These are phyloP conservation scores for Corymbia citriodora DNA, from an alignment of 441 rosid genomes.

Conservation along the genomic window DNA sequence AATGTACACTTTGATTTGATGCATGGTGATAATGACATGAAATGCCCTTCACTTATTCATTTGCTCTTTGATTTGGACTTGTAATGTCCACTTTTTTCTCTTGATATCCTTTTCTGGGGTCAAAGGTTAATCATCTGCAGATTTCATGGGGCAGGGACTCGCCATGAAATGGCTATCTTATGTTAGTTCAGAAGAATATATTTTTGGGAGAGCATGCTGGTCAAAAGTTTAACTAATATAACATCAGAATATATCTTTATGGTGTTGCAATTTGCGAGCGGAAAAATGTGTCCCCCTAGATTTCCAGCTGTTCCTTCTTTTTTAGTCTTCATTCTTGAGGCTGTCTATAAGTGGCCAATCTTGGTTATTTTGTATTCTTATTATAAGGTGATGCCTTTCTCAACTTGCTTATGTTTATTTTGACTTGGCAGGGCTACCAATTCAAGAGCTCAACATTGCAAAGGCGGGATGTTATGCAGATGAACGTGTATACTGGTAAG, in stretches of 20 bases:
- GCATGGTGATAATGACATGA: background rate
- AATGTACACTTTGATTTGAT: background rate
- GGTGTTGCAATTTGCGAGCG: background rate
- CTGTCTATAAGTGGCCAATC: background rate
- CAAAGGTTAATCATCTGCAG: background rate
- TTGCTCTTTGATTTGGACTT: background rate
- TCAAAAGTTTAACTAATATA: background rate
- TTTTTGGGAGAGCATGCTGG: background rate
- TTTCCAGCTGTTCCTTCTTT: background rate
- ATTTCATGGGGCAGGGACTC: background rate
- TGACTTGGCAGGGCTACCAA: constrained; percentile 1
- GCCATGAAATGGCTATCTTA: background rate
- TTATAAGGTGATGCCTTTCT: background rate
- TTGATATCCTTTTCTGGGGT: background rate
- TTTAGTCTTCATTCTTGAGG: background rate
- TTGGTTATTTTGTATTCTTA: background rate
- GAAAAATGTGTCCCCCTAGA: background rate
- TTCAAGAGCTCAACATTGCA: background rate
- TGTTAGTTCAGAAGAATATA: background rate
- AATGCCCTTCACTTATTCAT: background rate
- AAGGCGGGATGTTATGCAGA: background rate
- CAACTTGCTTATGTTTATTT: background rate
- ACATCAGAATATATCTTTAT: background rate
- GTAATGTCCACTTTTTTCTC: background rate
- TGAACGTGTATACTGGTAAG: constrained; percentile 20